Percentiles rank a stretch among this genome's conserved stretches.
phyloP scores from a whole-genome alignment of 2,329 filamentous ascomycete genomes.

The Verticillium klebahnii region DNA sequence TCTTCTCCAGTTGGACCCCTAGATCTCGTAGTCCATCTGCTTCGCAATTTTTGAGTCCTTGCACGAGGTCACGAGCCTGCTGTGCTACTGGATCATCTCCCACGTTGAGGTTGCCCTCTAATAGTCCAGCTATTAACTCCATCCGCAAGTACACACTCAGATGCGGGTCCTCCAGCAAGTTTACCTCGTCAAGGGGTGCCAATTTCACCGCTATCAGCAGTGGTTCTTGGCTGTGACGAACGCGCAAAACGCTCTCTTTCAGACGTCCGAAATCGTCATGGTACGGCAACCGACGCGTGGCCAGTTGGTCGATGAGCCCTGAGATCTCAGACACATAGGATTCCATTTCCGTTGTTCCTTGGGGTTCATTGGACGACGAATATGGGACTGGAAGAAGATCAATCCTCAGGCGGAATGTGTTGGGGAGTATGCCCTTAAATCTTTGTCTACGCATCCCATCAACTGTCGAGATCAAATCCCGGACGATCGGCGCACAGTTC shows the following conservation, averaged over 20 bases:
- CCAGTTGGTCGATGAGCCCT: conserved; percentile 10
- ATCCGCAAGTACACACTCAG: conserved; percentile 2
- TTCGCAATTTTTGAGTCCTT: neutral
- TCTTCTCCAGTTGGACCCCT: neutral
- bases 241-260: neutral
- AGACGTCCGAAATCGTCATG: conserved; percentile 16
- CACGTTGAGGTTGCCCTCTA: conserved; percentile 1
- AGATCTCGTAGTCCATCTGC: neutral
- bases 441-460: conserved; percentile 6
- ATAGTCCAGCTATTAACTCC: neutral
- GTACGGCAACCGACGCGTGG: conserved; percentile 12
- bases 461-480: conserved; percentile 12
- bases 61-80: neutral
- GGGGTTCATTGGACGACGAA: neutral
- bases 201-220: neutral
- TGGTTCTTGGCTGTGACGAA: neutral
- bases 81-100: neutral
- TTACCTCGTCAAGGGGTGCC: neutral
- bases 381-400: conserved; percentile 12
- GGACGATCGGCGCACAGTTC: conserved; percentile 17
- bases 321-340: conserved; percentile 6
- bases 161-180: neutral
- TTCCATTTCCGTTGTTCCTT: neutral
- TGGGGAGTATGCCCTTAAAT: conserved; percentile 7
- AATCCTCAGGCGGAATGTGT: conserved; percentile 11